Conservation (phyloP, 345 rosid species). For the Brassica rapa region DNA sequence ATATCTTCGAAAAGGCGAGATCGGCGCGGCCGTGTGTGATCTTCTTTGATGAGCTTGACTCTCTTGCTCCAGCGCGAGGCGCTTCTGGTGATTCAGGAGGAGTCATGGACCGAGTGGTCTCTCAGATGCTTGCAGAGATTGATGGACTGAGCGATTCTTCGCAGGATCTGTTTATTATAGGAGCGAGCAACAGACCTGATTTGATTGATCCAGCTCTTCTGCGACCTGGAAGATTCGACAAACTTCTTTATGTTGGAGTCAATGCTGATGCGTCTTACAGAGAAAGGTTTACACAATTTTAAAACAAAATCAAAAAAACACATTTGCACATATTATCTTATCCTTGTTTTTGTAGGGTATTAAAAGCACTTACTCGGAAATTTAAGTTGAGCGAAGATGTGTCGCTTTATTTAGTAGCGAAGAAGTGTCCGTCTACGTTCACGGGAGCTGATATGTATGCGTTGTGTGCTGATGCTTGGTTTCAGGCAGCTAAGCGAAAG, state of each 20-base stretch:
- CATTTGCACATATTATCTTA: background rate
- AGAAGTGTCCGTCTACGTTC: conserved; percentile 85
- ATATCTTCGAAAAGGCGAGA: conserved; percentile 97
- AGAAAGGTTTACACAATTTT: conserved; percentile 59
- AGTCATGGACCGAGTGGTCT: conserved; percentile 98
- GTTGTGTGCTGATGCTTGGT: conserved; percentile 99
- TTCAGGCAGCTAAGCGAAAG: conserved; percentile 93
- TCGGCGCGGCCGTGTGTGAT: conserved; percentile 95
- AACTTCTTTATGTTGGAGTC: conserved; percentile 91
- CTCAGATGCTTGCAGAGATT: conserved; percentile 99
- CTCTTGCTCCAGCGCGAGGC: conserved; percentile 99
- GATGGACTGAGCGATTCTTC: conserved; percentile 88
- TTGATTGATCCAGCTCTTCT: conserved; percentile 96
- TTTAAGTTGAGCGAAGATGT: conserved; percentile 77
- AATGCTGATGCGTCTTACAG: conserved; percentile 84
- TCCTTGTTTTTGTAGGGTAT: conserved; percentile 58
- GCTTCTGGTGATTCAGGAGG: conserved; percentile 99
- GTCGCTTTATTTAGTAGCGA: conserved; percentile 77
- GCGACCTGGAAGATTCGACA: conserved; percentile 96
- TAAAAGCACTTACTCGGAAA: conserved; percentile 93
- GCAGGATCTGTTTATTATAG: conserved; percentile 94
- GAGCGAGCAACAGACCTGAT: conserved; percentile 98
- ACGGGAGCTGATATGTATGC: conserved; percentile 99
- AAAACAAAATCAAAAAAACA: conserved; percentile 9
- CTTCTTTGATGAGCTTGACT: conserved; percentile 98